A percentile compares a stretch with the other conserved stretches of the same genome.
Conservation (phyloP, 495 filamentous ascomycete genomes). For the Daldinia grandis region DNA sequence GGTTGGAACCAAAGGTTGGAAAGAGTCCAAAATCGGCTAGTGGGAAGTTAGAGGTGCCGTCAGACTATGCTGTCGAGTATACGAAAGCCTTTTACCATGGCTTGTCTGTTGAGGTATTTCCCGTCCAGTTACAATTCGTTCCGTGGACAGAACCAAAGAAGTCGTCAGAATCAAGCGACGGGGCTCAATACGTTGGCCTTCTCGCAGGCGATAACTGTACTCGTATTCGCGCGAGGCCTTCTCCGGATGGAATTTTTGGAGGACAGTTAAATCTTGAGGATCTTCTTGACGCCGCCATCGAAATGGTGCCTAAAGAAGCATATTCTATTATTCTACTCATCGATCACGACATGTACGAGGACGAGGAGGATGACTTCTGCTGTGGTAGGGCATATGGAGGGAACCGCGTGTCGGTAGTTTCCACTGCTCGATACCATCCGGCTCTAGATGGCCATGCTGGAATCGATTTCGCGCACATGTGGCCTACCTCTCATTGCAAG, state of each 20-base stretch:
- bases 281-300: slow-evolving; percentile 66
- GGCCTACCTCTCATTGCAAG: slow-evolving; percentile 70
- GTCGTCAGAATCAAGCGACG: slow-evolving; percentile 14
- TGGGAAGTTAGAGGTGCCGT: slow-evolving; percentile 23
- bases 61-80: slow-evolving; percentile 59
- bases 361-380: slow-evolving; percentile 71
- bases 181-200: slow-evolving; percentile 54
- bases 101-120: slow-evolving; percentile 58
- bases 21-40: not conserved
- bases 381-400: slow-evolving; percentile 74
- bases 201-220: slow-evolving; percentile 46
- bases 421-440: slow-evolving; percentile 67
- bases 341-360: slow-evolving; percentile 71
- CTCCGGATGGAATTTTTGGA: slow-evolving; percentile 57
- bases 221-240: slow-evolving; percentile 63
- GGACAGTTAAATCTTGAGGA: slow-evolving; percentile 70
- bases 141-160: slow-evolving; percentile 53
- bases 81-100: slow-evolving; percentile 69
- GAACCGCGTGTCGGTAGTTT: slow-evolving; percentile 67
- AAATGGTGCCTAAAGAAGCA: slow-evolving; percentile 65
- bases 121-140: slow-evolving; percentile 51
- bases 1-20: slow-evolving; percentile 44
- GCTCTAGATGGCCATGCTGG: slow-evolving; percentile 53
- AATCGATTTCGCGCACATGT: slow-evolving; percentile 64
- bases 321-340: slow-evolving; percentile 66